Base-by-base conservation (phyloP, 129 eudicot genomes). In the Cynara cardunculus region DNA sequence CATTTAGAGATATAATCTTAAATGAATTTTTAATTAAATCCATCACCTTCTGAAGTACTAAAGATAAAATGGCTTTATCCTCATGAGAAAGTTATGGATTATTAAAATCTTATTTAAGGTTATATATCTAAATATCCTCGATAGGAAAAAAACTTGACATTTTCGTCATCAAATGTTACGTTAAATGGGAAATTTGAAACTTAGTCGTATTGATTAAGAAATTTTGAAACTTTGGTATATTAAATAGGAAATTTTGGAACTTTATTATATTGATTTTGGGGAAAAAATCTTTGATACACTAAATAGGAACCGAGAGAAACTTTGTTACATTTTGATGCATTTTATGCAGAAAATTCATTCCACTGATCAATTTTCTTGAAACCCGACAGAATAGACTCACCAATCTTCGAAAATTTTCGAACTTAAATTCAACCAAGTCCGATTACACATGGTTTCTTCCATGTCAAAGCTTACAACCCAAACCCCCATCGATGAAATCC, bases 391-490 rank as follows among this genome's bases (percentile, higher is more conserved):
- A 68, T 85, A 88, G 84, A 80, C 68, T 65, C 27, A 6, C 49
- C 18, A 30, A 71, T 75, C 84, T 56, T 59, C 62, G 68, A 78
- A 83, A 81, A 44, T 75, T 83, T 71, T 80, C 87, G 25, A 88
- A 86, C 82, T 67, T 76, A 78, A 79, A 83, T 78, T 74, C 69
- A 56, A 74, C 73, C 56, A 77, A 80, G 41, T 37, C 84, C 22
- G 89, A 88, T 74, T 85, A 88, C 71, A 74, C 84, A 24, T 61
- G 80, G 71, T 87, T 86, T 83, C 74, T 91, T 44, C 84, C 85
- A 25, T 88, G 97, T 61, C 83, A 86, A 69, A 80, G 76, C 22
- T 81, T 85, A 35, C 79, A 86, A 77, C 22, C 84, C 73, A 86
- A 83, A 75, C 30, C 68, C 71, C 64, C 76, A 4, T 72, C 70